phyloP scores from a whole-genome alignment of 2,329 filamentous ascomycete species.

The Botryotinia convoluta region DNA sequence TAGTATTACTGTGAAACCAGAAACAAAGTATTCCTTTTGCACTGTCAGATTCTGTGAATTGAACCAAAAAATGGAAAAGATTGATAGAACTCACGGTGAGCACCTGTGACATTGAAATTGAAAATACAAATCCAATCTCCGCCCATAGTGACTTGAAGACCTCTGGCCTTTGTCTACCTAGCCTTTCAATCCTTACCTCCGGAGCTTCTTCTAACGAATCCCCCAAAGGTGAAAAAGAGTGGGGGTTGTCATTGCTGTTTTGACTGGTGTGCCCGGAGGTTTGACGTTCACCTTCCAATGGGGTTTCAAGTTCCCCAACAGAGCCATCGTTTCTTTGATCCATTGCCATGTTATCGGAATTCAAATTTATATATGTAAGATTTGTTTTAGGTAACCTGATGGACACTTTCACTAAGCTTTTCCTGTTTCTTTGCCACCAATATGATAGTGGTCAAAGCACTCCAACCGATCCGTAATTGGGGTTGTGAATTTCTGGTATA shows the following conservation, averaged over 20 bases:
- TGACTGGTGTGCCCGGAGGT: neutral
- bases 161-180: constrained; percentile 57
- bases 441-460: neutral
- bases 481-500: neutral
- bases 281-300: constrained; percentile 5
- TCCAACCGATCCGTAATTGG: neutral
- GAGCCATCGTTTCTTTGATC: neutral
- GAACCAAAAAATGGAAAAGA: neutral
- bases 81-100: constrained; percentile 45
- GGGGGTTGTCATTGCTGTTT: neutral
- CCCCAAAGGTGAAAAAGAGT: neutral
- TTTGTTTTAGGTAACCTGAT: neutral
- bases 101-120: constrained; percentile 57
- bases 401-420: neutral
- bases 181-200: constrained; percentile 47
- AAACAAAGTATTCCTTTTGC: constrained; percentile 61
- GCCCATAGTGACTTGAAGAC: constrained; percentile 50
- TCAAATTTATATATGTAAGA: neutral
- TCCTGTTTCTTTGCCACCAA: neutral
- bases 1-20: constrained; percentile 71
- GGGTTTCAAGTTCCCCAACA: neutral
- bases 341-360: neutral
- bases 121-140: constrained; percentile 59
- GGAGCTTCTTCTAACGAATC: constrained; percentile 33
- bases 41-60: neutral